Conservation (phyloP, 2,329 filamentous ascomycete species). For the Curvularia sp. region DNA sequence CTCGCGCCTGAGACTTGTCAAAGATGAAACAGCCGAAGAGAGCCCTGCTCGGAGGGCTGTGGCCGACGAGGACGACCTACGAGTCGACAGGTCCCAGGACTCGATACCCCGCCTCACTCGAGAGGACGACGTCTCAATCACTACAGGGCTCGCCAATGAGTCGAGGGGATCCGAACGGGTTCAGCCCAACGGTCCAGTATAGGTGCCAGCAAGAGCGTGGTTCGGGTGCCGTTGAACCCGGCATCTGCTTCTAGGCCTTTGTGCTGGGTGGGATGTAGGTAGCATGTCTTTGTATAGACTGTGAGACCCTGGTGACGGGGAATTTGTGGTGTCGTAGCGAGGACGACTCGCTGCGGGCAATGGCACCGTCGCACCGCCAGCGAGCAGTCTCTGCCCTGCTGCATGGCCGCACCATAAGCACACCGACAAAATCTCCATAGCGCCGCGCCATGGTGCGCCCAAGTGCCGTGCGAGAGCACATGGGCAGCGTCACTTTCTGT, state of each 20-base stretch:
- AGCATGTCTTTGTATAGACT: not conserved
- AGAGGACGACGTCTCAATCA: conserved; percentile 10
- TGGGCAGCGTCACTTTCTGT: not conserved
- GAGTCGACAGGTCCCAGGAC: conserved; percentile 19
- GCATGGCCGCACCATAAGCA: conserved; percentile 19
- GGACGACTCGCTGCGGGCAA: not conserved
- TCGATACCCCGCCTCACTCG: conserved; percentile 30
- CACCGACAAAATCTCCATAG: conserved; percentile 17
- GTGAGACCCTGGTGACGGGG: not conserved
- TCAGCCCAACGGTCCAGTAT: not conserved
- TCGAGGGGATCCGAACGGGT: not conserved
- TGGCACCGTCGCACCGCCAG: conserved; percentile 22
- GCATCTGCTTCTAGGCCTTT: not conserved
- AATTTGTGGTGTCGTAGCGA: not conserved
- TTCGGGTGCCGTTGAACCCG: not conserved
- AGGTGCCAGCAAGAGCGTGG: not conserved
- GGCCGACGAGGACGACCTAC: not conserved
- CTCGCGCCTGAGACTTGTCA: conserved; percentile 21
- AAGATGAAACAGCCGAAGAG: conserved; percentile 40
- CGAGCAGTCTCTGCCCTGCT: conserved; percentile 24
- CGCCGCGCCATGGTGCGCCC: conserved; percentile 10
- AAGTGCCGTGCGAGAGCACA: conserved; percentile 5
- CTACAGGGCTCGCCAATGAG: conserved; percentile 16
- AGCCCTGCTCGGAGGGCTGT: conserved; percentile 19
- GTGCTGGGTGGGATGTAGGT: not conserved